Evolutionary conservation across 805 yeast genomes (phyloP).

Genomic region (Ogataea pilisensis): DNA sequence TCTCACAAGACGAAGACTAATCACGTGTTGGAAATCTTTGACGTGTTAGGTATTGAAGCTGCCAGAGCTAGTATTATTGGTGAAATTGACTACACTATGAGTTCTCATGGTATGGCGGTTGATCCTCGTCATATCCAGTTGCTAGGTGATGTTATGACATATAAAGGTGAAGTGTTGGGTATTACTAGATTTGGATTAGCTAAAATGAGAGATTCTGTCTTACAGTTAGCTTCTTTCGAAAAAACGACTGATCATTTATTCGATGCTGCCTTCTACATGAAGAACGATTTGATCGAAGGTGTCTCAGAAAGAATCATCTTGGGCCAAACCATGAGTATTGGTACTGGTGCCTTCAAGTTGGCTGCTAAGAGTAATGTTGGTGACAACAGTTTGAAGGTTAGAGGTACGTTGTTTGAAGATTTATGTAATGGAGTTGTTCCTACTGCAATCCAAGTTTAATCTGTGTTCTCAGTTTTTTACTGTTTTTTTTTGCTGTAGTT

Average conservation of each 20-base stretch:
- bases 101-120: constrained; percentile 99
- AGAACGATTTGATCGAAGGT: constrained; percentile 93
- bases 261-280: constrained; percentile 98
- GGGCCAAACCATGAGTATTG: constrained; percentile 97
- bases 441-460: constrained; percentile 12
- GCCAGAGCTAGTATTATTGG: constrained; percentile 89
- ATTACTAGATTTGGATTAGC: constrained; percentile 97
- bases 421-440: constrained; percentile 30
- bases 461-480: neutral
- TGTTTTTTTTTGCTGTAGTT: neutral
- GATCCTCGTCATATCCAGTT: constrained; percentile 99
- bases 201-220: constrained; percentile 96
- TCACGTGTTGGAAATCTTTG: constrained; percentile 84
- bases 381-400: constrained; percentile 32
- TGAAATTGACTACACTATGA: constrained; percentile 97
- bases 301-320: constrained; percentile 95
- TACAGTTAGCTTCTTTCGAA: constrained; percentile 95
- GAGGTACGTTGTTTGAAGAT: constrained; percentile 45
- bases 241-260: constrained; percentile 97
- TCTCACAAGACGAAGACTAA: constrained; percentile 86
- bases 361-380: constrained; percentile 53
- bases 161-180: constrained; percentile 97
- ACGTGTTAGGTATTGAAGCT: constrained; percentile 95
- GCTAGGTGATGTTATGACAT: constrained; percentile 97
- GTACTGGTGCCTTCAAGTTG: constrained; percentile 94